Conservation (phyloP, 108 stramenopile genomes). For the Asterionellopsis glacialis region DNA sequence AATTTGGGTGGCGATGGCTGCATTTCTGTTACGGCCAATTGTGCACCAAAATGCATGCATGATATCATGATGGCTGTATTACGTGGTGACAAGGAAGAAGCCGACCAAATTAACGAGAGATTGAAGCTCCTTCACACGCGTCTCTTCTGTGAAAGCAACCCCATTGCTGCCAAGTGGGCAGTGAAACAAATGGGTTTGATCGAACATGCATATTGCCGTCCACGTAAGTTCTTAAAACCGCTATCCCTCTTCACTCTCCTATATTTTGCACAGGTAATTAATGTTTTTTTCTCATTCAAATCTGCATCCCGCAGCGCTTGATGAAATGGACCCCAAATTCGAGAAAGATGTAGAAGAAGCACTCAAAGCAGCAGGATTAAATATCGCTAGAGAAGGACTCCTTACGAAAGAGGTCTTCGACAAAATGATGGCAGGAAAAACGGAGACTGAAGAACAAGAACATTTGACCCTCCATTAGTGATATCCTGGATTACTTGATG, state of each 20-base stretch:
- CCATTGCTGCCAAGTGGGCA: conserved; percentile 83
- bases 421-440: no score
- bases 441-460: no score
- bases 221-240: conserved; percentile 12
- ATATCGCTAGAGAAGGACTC: no score
- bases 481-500: no score
- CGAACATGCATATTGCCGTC: conserved; percentile 43
- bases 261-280: no score
- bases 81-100: conserved; percentile 43
- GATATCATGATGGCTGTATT: conserved; percentile 60
- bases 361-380: conserved; percentile 32
- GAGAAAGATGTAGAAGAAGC: conserved; percentile 51
- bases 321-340: conserved; percentile 51
- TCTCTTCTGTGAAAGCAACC: conserved; percentile 82
- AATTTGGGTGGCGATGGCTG: conserved; percentile 86
- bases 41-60: conserved; percentile 64
- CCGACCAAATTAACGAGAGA: conserved; percentile 56
- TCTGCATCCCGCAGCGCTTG: conserved; percentile 29
- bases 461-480: no score
- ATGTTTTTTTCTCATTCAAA: no score
- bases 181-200: conserved; percentile 49
- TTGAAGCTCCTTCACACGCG: conserved; percentile 56
- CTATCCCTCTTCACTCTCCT: no score
- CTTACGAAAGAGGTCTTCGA: no score
- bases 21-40: conserved; percentile 89